Base-by-base conservation (phyloP, 768 basidiomycete genomes). In the Plicaturopsis crispa region DNA sequence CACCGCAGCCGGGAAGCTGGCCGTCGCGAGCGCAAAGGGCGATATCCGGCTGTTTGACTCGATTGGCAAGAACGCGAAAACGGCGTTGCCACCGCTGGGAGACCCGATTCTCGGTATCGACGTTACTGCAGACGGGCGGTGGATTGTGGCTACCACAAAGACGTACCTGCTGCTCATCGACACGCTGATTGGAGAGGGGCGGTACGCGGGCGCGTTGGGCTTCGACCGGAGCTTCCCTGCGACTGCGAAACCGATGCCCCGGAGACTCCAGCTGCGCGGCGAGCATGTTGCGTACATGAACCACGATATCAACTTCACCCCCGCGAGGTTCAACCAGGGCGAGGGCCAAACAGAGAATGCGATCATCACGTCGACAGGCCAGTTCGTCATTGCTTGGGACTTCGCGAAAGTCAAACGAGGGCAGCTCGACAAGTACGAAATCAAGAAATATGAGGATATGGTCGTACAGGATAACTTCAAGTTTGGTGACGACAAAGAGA, bases 51-150 rank as follows among this genome's bases (percentile, higher is more conserved):
- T 99, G 39, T 99, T 92, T 48, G 96, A 99, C 61, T 72, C 83
- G 33, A 84, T 99, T 47, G 96, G 96, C 31, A 99, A 98, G 74
- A 98, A 90, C 53, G 96, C 96, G 20, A 99, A 99, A 77, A 99
- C 96, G 8, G 91, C 93, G 10, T 66, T 99, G 24, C 92, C 93
- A 23, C 87, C 92, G 31, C 70, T 97, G 14, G 96, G 96, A 11
- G 92, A 96, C 61, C 88, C 94, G 32, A 97, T 99, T 51, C 60
- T 88, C 36, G 96, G 96, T 24, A 74, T 99, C 36, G 96, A 99
- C 62, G 88, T 88, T 8, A 91, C 92, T 6, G 86, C 90, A 18
- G 80, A 89, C 55, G 96, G 96, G 36, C 80, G 91, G 36, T 99
- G 84, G 73, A 75, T 99, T 37, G 85, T 99, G 21, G 94, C 93